phyloP scores from a whole-genome alignment of 495 filamentous ascomycete genomes.

The Chaetomium tenue region DNA sequence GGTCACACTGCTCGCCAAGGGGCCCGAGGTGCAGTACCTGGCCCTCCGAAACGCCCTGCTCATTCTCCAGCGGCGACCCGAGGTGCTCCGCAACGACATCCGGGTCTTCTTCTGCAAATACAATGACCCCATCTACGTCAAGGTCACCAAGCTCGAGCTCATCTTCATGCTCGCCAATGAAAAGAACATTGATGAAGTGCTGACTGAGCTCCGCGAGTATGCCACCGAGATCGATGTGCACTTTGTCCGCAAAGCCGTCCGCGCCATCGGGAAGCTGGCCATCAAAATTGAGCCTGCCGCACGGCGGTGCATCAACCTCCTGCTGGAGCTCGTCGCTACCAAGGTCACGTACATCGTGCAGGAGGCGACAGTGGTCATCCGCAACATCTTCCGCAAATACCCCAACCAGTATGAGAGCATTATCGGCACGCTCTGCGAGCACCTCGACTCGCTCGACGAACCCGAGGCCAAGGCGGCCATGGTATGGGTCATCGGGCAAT shows the following conservation, averaged over 20 bases:
- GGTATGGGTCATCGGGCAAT: slow-evolving; percentile 99
- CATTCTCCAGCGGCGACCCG: slow-evolving; percentile 88
- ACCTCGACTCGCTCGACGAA: slow-evolving; percentile 95
- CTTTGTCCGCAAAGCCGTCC: slow-evolving; percentile 96
- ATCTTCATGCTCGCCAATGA: slow-evolving; percentile 99
- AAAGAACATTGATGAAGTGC: slow-evolving; percentile 91
- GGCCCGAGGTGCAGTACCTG: slow-evolving; percentile 95
- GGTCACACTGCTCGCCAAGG: slow-evolving; percentile 92
- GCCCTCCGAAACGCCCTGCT: slow-evolving; percentile 91
- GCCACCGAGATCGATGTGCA: slow-evolving; percentile 98
- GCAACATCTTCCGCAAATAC: slow-evolving; percentile 99
- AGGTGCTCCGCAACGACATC: slow-evolving; percentile 94
- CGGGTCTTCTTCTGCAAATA: slow-evolving; percentile 99
- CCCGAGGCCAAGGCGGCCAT: slow-evolving; percentile 99
- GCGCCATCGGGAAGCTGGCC: slow-evolving; percentile 95
- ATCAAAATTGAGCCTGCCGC: slow-evolving; percentile 98
- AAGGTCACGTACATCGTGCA: slow-evolving; percentile 99
- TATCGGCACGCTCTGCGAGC: slow-evolving; percentile 90
- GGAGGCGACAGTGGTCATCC: slow-evolving; percentile 98
- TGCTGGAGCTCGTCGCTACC: slow-evolving; percentile 92
- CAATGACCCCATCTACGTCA: slow-evolving; percentile 99
- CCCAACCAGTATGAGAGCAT: slow-evolving; percentile 98
- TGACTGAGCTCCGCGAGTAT: slow-evolving; percentile 95
- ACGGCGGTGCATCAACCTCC: slow-evolving; percentile 81
- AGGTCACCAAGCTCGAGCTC: slow-evolving; percentile 96